phyloP scores from a whole-genome alignment of 1,139 yeast species.

The Debaryomyces fabryi region DNA sequence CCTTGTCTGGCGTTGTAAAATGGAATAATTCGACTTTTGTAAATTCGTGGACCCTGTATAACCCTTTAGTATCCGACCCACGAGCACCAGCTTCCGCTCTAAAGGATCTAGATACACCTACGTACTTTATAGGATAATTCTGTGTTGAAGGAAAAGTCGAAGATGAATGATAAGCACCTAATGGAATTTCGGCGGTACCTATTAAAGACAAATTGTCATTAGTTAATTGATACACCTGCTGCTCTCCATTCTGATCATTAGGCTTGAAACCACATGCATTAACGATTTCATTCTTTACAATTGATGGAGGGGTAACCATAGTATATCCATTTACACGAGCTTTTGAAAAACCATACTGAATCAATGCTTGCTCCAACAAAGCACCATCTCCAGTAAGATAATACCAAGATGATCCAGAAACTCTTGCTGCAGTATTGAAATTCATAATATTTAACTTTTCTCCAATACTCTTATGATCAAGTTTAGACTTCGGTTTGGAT shows the following conservation, averaged over 20 bases:
- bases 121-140: constrained; percentile 58
- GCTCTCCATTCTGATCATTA: constrained; percentile 83
- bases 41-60: constrained; percentile 95
- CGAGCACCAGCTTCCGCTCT: constrained; percentile 98
- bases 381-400: constrained; percentile 88
- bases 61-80: constrained; percentile 89
- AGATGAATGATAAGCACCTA: constrained; percentile 68
- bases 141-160: constrained; percentile 23
- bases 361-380: constrained; percentile 82
- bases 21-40: constrained; percentile 94
- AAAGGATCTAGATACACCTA: constrained; percentile 85
- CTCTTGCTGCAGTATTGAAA: constrained; percentile 67
- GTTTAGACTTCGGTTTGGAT: constrained; percentile 22
- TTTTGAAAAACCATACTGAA: constrained; percentile 70
- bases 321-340: constrained; percentile 72
- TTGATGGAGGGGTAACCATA: constrained; percentile 81
- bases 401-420: constrained; percentile 90
- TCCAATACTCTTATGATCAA: constrained; percentile 72
- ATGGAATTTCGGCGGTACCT: constrained; percentile 95
- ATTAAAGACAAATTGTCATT: constrained; percentile 65
- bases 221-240: constrained; percentile 73
- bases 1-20: constrained; percentile 57
- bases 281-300: constrained; percentile 76
- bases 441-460: constrained; percentile 65
- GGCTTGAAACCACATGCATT: constrained; percentile 96